phyloP scores from a whole-genome alignment of 2,329 filamentous ascomycete species.

The Ascochyta viciae-villosae region DNA sequence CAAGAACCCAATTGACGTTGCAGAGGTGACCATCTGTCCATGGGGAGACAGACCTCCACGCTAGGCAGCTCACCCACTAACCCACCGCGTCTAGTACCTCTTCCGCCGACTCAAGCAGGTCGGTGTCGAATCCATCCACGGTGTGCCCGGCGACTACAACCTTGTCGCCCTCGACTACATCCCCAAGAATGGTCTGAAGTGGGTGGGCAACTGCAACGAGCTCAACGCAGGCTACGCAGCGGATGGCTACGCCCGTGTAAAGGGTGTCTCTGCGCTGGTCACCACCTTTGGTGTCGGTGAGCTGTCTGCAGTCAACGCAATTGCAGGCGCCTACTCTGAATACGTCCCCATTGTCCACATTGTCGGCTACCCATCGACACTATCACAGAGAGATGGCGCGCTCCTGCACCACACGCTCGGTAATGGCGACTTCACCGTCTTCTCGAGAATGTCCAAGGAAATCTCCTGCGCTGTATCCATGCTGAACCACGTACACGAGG shows the following conservation, averaged over 20 bases:
- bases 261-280: slow-evolving; percentile 55
- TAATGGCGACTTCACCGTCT: slow-evolving; percentile 78
- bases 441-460: slow-evolving; percentile 76
- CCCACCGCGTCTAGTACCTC: slow-evolving; percentile 39
- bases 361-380: slow-evolving; percentile 54
- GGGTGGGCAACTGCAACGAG: slow-evolving; percentile 69
- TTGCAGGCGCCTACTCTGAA: slow-evolving; percentile 57
- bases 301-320: slow-evolving; percentile 56
- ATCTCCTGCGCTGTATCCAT: slow-evolving; percentile 76
- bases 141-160: slow-evolving; percentile 56
- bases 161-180: slow-evolving; percentile 64
- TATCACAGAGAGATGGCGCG: slow-evolving; percentile 50
- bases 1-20: slow-evolving; percentile 62
- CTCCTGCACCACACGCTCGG: slow-evolving; percentile 57
- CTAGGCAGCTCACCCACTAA: slow-evolving; percentile 11
- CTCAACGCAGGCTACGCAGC: slow-evolving; percentile 62
- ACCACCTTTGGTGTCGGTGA: slow-evolving; percentile 59
- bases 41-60: background rate
- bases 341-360: slow-evolving; percentile 57
- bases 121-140: slow-evolving; percentile 55
- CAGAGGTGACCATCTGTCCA: slow-evolving; percentile 53
- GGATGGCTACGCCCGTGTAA: slow-evolving; percentile 56
- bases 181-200: slow-evolving; percentile 60
- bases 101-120: slow-evolving; percentile 53
- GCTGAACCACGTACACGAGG: slow-evolving; percentile 72